A percentile compares a stretch with the other conserved stretches of the same genome.
Conservation (phyloP, 1,139 yeast species). For the Nakaseomyces uthaithaninus region DNA sequence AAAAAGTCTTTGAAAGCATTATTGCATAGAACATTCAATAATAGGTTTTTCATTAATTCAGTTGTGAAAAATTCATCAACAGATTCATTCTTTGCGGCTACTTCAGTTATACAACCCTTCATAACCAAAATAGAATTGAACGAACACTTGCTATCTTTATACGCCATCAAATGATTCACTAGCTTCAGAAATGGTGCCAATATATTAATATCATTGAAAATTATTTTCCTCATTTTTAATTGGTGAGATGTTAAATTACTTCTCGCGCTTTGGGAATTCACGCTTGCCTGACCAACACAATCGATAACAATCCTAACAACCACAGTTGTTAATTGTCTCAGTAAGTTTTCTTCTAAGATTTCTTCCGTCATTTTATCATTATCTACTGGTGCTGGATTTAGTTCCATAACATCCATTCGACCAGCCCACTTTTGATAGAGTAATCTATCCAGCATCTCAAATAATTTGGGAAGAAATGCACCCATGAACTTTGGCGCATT, state of each 20-base stretch:
- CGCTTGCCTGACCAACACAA: conserved; percentile 61
- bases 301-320: conserved; percentile 87
- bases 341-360: conserved; percentile 94
- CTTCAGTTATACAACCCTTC: conserved; percentile 55
- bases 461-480: conserved; percentile 68
- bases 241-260: conserved; percentile 44
- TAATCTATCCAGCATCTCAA: conserved; percentile 62
- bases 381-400: conserved; percentile 35
- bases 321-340: conserved; percentile 87
- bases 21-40: conserved; percentile 59
- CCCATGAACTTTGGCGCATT: conserved; percentile 63
- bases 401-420: conserved; percentile 52
- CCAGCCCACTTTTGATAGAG: conserved; percentile 71
- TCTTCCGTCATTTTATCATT: conserved; percentile 90
- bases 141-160: conserved; percentile 86
- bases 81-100: conserved; percentile 59
- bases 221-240: conserved; percentile 53
- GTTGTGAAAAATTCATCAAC: conserved; percentile 69
- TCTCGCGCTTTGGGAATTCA: conserved; percentile 26
- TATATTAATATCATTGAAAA: conserved; percentile 55
- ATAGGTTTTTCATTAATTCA: conserved; percentile 40
- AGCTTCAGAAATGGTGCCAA: conserved; percentile 74
- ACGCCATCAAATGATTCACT: conserved; percentile 67
- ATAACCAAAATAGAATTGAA: conserved; percentile 80
- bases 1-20: conserved; percentile 81